Evolutionary conservation across 768 basidiomycete species (phyloP).

Genomic region (Lactarius evosmus): DNA sequence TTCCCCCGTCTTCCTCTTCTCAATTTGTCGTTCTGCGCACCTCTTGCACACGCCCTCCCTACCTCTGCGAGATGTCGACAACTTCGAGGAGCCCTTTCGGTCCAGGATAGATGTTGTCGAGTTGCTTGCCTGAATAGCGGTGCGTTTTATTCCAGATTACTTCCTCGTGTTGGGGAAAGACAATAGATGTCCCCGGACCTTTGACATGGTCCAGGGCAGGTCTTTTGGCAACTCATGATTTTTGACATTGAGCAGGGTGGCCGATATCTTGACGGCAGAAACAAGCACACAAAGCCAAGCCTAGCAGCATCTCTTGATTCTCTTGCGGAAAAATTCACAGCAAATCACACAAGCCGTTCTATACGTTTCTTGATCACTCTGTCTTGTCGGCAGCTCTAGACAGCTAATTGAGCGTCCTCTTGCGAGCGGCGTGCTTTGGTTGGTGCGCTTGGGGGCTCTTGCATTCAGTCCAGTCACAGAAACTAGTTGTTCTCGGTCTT

Average conservation of each 20-base stretch:
- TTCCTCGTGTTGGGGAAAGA: conserved; percentile 15
- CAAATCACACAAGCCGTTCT: conserved; percentile 17
- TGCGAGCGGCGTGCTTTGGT: conserved; percentile 14
- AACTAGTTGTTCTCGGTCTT: conserved; percentile 13
- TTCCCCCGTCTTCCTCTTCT: conserved; percentile 1
- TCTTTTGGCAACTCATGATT: conserved; percentile 15
- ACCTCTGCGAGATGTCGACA: not conserved
- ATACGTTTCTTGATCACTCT: conserved; percentile 25
- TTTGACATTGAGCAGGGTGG: conserved; percentile 9
- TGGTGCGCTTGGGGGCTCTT: conserved; percentile 13
- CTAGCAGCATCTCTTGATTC: conserved; percentile 7
- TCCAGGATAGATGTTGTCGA: not conserved
- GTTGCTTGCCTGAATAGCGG: conserved; percentile 11
- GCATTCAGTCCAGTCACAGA: conserved; percentile 25
- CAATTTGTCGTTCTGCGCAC: not conserved
- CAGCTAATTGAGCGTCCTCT: conserved; percentile 13
- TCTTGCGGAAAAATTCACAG: conserved; percentile 20
- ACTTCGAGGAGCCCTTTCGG: conserved; percentile 14
- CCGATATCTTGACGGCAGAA: conserved; percentile 15
- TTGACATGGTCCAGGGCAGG: conserved; percentile 4
- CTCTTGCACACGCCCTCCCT: not conserved
- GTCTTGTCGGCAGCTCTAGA: conserved; percentile 20
- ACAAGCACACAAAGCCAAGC: conserved; percentile 22
- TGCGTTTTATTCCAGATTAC: conserved; percentile 10
- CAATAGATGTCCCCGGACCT: not conserved